Evolutionary conservation across 1,284 basidiomycete species (phyloP), one percentile per base, ranked within the genome.

Genomic region (Mycena sp.): DNA sequence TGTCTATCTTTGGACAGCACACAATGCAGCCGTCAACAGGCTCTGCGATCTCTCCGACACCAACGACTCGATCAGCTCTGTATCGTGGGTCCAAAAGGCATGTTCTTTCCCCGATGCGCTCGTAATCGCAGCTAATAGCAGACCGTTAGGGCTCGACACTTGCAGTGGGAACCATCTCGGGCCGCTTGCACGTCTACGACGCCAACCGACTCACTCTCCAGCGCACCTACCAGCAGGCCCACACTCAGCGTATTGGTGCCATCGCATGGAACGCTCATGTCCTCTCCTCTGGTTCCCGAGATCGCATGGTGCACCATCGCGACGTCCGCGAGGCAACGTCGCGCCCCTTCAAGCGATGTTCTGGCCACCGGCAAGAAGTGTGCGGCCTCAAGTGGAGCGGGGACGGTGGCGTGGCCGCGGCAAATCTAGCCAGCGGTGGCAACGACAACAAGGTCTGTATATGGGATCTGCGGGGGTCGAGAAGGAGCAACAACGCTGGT

Each of bases 391-490:
- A 94, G 64, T 99, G 96, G 97, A 96, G 93, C 70, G 81, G 84
- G 3, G 85, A 88, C 53, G 83, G 82, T 11, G 78, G 81, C 4
- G 80, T 83, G 28, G 77, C 76, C 6, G 82, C 84, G 6, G 90
- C 91, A 54, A 90, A 89, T 68, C 85, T 99, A 2, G 97, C 97
- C 4, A 95, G 93, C 66, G 97, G 98, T 1, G 97, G 97, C 0
- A 99, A 99, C 77, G 98, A 99, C 79, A 99, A 99, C 80, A 97
- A 98, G 80, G 91, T 99, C 10, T 95, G 95, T 71, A 94, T 99
- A 58, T 99, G 97, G 95, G 95, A 98, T 70, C 72, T 92, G 61
- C 79, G 91, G 25, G 89, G 89, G 3, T 85, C 86, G 3, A 81
- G 81, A 70, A 76, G 90, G 40, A 77, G 79, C 37, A 80, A 67